A percentile compares a stretch with the other conserved stretches of the same genome.
Evolutionary conservation across 1,284 basidiomycete genomes (phyloP).

Genomic region (Ceratobasidium papillatum): DNA sequence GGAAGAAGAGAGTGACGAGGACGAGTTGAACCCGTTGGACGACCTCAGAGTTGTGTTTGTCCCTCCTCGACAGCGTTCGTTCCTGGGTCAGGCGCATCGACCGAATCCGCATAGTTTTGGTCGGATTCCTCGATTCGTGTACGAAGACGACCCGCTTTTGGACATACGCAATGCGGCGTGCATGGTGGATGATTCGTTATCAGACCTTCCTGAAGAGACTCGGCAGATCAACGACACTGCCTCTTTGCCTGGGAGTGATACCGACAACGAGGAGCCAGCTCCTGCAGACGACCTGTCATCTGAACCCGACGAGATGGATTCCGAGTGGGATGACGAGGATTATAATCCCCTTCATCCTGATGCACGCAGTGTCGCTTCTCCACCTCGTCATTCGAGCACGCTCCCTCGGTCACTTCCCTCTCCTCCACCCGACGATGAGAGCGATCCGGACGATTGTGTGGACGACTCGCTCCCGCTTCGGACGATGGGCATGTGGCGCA

Average conservation of each 20-base stretch:
- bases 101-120: constrained; percentile 32
- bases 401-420: constrained; percentile 6
- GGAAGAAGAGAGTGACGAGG: constrained; percentile 10
- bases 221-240: neutral
- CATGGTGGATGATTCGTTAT: neutral
- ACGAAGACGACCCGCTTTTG: constrained; percentile 37
- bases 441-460: constrained; percentile 29
- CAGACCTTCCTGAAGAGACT: neutral
- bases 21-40: neutral
- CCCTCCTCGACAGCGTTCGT: constrained; percentile 24
- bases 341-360: constrained; percentile 19
- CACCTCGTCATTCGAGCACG: neutral
- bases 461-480: constrained; percentile 18
- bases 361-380: constrained; percentile 32
- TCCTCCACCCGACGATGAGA: constrained; percentile 11
- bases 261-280: neutral
- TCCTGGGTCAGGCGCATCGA: constrained; percentile 11
- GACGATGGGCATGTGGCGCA: constrained; percentile 35
- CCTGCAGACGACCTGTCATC: neutral
- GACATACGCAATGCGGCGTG: constrained; percentile 8
- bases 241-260: no score
- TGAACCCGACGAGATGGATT: constrained; percentile 1
- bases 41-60: constrained; percentile 32
- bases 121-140: constrained; percentile 27
- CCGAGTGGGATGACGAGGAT: constrained; percentile 34